Base-by-base conservation (phyloP, 352 stramenopile species). In the Phytophthora boehmeriae region DNA sequence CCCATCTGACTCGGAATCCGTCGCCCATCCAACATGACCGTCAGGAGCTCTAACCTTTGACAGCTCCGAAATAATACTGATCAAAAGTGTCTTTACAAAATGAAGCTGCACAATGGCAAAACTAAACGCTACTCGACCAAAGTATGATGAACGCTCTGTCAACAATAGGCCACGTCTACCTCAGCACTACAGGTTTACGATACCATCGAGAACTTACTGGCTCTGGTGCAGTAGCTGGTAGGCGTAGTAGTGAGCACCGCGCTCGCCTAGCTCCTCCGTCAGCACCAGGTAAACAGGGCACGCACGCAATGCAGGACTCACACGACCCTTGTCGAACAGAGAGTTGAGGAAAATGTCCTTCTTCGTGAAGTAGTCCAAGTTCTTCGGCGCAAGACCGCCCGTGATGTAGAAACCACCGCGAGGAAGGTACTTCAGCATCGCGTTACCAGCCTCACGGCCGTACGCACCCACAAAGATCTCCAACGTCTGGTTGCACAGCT, bases 371-470 rank as follows among this genome's bases (percentile, higher is more conserved):
- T 92, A 94, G 63, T 94, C 76, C 39, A 99, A 79, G 73, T 98
- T 98, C 81, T 99, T 99, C 1, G 90, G 90, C 28, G 97, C 97
- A 36, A 99, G 85, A 45, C 96, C 96, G 25, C 97, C 97, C 6
- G 94, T 97, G 49, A 99, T 90, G 85, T 98, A 99, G 58, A 99
- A 89, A 28, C 97, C 97, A 71, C 96, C 96, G 20, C 86, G 95
- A 36, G 96, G 96, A 57, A 98, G 85, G 58, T 92, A 98, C 75
- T 98, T 98, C 58, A 99, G 84, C 48, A 88, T 88, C 48, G 88
- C 85, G 68, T 93, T 96, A 43, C 97, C 96, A 54, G 93, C 91
- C 75, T 98, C 97, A 61, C 79, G 83, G 41, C 95, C 97, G 66
- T 99, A 99, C 16, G 94, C 83, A 69, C 86, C 85, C 17, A 97